phyloP scores from a whole-genome alignment of 1,284 basidiomycete species.

The Papiliotrema nemorosa region DNA sequence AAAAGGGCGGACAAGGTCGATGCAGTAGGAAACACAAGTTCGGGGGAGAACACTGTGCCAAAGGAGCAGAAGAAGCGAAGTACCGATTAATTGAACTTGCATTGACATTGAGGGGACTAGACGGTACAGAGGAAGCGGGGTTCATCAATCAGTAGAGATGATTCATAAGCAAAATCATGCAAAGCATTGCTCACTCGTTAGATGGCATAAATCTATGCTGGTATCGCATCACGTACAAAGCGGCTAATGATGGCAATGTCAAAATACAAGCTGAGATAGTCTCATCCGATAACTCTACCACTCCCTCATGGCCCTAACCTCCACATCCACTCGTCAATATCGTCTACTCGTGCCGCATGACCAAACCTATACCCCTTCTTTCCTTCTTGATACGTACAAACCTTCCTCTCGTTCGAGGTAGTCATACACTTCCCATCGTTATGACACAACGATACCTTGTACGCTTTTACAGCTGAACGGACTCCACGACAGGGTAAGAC shows the following conservation, averaged over 20 bases:
- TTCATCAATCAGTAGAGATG: no score
- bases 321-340: conserved; percentile 44
- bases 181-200: no score
- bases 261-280: no score
- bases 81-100: background rate
- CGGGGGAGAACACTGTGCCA: background rate
- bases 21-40: background rate
- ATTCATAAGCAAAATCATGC: no score
- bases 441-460: conserved; percentile 32
- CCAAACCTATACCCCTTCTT: conserved; percentile 29
- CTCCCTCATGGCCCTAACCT: no score
- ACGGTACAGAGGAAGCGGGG: no score
- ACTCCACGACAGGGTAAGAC: conserved; percentile 24
- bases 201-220: no score
- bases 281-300: no score
- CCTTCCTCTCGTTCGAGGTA: conserved; percentile 24
- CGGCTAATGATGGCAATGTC: no score
- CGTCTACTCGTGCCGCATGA: conserved; percentile 25
- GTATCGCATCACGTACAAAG: no score
- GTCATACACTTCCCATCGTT: conserved; percentile 23
- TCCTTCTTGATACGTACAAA: conserved; percentile 37
- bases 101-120: no score
- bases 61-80: background rate
- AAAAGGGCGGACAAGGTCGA: background rate
- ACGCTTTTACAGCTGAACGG: conserved; percentile 30